Conservation (phyloP, 2,329 filamentous ascomycete species). For the Cephalotrichum gorgonifer region DNA sequence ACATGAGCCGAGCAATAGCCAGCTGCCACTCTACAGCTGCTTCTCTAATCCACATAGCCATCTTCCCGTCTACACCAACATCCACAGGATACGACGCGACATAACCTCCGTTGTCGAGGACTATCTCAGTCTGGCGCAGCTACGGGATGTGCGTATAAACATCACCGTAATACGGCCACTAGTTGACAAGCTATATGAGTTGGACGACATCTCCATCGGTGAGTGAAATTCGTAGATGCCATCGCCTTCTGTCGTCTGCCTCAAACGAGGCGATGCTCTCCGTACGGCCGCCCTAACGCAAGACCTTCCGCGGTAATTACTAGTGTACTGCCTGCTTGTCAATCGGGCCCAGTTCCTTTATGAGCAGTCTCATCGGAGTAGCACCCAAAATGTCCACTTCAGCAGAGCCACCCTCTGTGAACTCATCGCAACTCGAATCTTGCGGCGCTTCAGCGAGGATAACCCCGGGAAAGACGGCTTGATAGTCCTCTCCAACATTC, state of each 20-base stretch:
- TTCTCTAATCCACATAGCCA: conserved; percentile 47
- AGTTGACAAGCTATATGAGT: conserved; percentile 73
- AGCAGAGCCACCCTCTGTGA: conserved; percentile 73
- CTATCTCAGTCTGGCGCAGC: conserved; percentile 31
- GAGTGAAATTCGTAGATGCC: conserved; percentile 14
- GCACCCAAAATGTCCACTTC: conserved; percentile 71
- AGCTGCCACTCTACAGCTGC: conserved; percentile 38
- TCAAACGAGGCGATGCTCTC: not conserved
- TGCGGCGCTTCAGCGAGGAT: conserved; percentile 71
- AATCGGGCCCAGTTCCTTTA: conserved; percentile 71
- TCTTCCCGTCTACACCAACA: conserved; percentile 67
- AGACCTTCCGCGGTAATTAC: not conserved
- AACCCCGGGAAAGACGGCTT: conserved; percentile 61
- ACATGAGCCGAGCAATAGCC: not conserved
- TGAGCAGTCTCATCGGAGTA: conserved; percentile 64
- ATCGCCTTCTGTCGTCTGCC: not conserved
- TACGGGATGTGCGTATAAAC: conserved; percentile 74
- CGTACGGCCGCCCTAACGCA: not conserved
- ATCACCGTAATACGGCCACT: conserved; percentile 68
- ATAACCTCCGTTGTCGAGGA: conserved; percentile 44
- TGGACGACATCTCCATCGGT: conserved; percentile 70
- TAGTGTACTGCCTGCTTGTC: conserved; percentile 74
- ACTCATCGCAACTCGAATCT: conserved; percentile 65
- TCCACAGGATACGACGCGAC: conserved; percentile 59
- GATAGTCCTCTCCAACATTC: conserved; percentile 64